Evolutionary conservation across 164 flowering plant species (phyloP), one percentile per base, ranked within the genome.

Genomic region (Amborella trichopoda): DNA sequence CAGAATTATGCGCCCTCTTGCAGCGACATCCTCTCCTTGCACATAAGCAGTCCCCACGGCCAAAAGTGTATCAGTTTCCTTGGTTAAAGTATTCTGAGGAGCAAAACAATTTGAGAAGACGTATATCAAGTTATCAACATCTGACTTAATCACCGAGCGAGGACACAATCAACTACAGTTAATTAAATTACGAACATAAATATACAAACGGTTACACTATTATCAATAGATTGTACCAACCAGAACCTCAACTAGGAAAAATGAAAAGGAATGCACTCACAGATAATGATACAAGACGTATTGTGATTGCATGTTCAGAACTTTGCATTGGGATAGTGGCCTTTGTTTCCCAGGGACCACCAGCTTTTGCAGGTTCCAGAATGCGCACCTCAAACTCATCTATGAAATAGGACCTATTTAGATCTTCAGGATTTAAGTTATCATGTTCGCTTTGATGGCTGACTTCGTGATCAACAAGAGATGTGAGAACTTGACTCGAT

Each of bases 21-120:
- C 95, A 53, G 96, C 90, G 50, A 88, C 89, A 73, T 93, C 99
- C 66, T 93, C 99, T 50, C 99, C 99, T 81, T 93, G 99, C 42
- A 88, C 88, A 64, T 88, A 88, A 39, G 96, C 99, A 49, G 99
- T 93, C 34, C 99, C 96, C 68, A 88, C 54, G 14, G 95, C 99
- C 67, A 93, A 57, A 67, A 93, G 88, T 26, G 89, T 84, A 63
- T 93, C 96, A 64, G 76, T 88, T 61, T 79, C 88, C 49, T 75
- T 80, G 36, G 91, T 80, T 3, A 74, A 68, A 28, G 84, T 66
- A 63, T 93, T 93, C 95, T 84, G 78, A 26, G 50, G 37, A 4
- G 30, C 26, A n/a, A 26, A n/a, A 56, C n/a, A n/a, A n/a, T n/a
- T n/a, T n/a, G n/a, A n/a, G n/a, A n/a, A n/a, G n/a, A n/a, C n/a